Evolutionary conservation across 768 basidiomycete genomes (phyloP).

Genomic region (Melanogaster broomeanus): DNA sequence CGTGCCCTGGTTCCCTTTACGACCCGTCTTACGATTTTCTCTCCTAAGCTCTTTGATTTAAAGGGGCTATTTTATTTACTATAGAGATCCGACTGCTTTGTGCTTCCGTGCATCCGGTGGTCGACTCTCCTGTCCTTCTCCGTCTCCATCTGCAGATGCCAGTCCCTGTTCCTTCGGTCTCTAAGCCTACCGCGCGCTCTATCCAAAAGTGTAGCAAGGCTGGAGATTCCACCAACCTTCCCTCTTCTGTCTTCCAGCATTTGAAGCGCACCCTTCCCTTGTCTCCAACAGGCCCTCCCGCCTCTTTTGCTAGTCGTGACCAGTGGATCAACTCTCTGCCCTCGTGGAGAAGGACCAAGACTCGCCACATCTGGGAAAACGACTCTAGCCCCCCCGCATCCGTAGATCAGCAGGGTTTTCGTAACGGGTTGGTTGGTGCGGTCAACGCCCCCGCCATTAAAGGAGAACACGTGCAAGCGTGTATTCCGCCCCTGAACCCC

Average conservation of each 20-base stretch:
- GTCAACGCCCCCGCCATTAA: slow-evolving; percentile 81
- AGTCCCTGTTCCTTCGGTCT: slow-evolving; percentile 73
- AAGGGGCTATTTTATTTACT: slow-evolving; percentile 42
- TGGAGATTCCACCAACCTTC: slow-evolving; percentile 38
- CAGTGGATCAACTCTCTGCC: slow-evolving; percentile 75
- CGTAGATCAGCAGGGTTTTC: slow-evolving; percentile 59
- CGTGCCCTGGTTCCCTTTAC: slow-evolving; percentile 46
- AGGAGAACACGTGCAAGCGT: slow-evolving; percentile 83
- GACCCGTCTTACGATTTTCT: slow-evolving; percentile 68
- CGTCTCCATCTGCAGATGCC: slow-evolving; percentile 69
- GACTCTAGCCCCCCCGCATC: slow-evolving; percentile 26
- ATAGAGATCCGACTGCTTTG: slow-evolving; percentile 44
- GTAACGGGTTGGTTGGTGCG: slow-evolving; percentile 73
- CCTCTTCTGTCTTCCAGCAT: slow-evolving; percentile 50
- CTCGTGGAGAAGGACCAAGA: slow-evolving; percentile 69
- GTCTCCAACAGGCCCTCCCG: slow-evolving; percentile 60
- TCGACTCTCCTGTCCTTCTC: slow-evolving; percentile 39
- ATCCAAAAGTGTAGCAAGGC: slow-evolving; percentile 60
- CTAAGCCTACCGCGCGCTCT: slow-evolving; percentile 60
- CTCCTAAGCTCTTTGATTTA: slow-evolving; percentile 38
- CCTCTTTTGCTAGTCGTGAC: slow-evolving; percentile 65
- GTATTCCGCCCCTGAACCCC: slow-evolving; percentile 70
- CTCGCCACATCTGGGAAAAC: slow-evolving; percentile 67
- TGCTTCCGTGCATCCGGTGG: slow-evolving; percentile 46
- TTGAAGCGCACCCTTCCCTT: slow-evolving; percentile 60